These are phyloP conservation scores for Boletus sp. DNA, from an alignment of 768 basidiomycete species.

Conservation along the genomic window DNA sequence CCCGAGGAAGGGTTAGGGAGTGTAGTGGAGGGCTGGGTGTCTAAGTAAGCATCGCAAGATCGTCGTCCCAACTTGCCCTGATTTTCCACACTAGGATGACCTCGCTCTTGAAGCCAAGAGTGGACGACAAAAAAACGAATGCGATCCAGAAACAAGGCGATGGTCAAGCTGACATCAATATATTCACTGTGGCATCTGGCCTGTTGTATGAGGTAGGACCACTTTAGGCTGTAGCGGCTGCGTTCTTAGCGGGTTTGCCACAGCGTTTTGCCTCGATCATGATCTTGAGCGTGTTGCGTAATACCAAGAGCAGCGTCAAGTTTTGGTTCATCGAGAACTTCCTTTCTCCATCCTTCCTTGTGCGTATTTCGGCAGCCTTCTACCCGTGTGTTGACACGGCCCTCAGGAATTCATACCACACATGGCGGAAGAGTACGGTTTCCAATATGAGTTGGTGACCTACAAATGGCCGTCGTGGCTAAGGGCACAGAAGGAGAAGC, in stretches of 20 bases:
- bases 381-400: not conserved
- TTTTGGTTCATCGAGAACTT: conserved; percentile 99
- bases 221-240: not conserved
- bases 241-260: conserved; percentile 2
- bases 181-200: conserved; percentile 98
- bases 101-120: conserved; percentile 40
- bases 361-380: conserved; percentile 33
- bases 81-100: conserved; percentile 35
- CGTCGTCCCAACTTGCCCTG: not conserved
- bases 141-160: conserved; percentile 25
- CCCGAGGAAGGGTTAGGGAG: conserved; percentile 34
- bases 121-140: conserved; percentile 17
- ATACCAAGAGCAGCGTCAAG: conserved; percentile 93
- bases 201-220: conserved; percentile 85
- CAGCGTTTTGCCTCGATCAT: conserved; percentile 98
- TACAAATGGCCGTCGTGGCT: conserved; percentile 99
- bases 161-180: conserved; percentile 89
- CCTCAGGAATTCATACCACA: conserved; percentile 90
- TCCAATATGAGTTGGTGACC: conserved; percentile 96
- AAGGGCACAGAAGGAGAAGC: conserved; percentile 95
- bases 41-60: conserved; percentile 41
- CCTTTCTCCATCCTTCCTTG: conserved; percentile 94
- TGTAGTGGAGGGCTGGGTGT: conserved; percentile 46
- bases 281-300: conserved; percentile 92
- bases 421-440: conserved; percentile 85